Evolutionary conservation across 306 rosid genomes (phyloP).

Genomic region (Canavalia gladiata): DNA sequence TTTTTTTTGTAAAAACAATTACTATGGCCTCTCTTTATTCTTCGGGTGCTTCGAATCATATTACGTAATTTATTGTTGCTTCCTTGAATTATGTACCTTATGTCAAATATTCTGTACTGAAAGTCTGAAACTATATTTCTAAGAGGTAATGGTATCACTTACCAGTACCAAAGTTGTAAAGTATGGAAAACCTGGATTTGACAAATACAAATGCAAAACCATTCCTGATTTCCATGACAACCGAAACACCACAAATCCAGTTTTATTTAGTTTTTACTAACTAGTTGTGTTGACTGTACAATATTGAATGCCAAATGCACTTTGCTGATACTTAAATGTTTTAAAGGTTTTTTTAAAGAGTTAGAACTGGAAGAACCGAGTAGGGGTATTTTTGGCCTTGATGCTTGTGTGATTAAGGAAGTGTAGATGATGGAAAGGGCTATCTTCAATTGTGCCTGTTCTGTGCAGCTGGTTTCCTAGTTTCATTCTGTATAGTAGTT

Average conservation of each 20-base stretch:
- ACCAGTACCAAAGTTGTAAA: not conserved
- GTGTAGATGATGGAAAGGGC: not conserved
- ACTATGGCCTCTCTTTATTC: not conserved
- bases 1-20: not conserved
- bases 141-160: not conserved
- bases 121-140: not conserved
- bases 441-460: not conserved
- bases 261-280: not conserved
- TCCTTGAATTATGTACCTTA: slow-evolving; percentile 12
- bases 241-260: not conserved
- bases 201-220: not conserved
- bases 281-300: not conserved
- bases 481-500: slow-evolving; percentile 16
- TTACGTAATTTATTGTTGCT: not conserved
- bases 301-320: not conserved
- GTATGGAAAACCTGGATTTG: not conserved
- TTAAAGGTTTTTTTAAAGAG: not conserved
- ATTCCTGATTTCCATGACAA: slow-evolving; percentile 1
- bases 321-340: not conserved
- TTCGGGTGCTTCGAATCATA: not conserved
- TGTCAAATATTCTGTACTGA: not conserved
- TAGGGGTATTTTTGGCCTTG: not conserved
- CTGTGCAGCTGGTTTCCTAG: slow-evolving; percentile 5
- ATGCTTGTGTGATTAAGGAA: slow-evolving; percentile 25
- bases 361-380: not conserved